Conservation (phyloP, 345 rosid species). For the Populus tremula region DNA sequence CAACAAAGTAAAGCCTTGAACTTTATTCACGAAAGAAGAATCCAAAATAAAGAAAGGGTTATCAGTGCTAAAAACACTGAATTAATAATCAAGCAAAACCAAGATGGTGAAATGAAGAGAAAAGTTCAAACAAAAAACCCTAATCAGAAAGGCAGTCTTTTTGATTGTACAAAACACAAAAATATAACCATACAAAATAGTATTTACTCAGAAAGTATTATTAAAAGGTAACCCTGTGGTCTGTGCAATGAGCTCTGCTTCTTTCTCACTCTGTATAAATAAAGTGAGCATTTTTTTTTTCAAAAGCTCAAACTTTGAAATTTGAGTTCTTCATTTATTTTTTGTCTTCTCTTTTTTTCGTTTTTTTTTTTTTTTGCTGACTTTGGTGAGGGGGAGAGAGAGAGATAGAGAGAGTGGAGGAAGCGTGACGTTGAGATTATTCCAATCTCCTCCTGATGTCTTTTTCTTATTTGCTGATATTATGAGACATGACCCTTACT, state of each 20-base stretch:
- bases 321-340: slow-evolving; percentile 11
- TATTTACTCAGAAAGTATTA: not conserved
- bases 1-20: not conserved
- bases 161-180: not conserved
- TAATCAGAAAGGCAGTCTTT: not conserved
- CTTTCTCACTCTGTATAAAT: not conserved
- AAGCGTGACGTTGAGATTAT: slow-evolving; percentile 29
- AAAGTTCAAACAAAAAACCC: slow-evolving; percentile 15
- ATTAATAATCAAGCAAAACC: not conserved
- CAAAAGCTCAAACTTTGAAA: slow-evolving; percentile 25
- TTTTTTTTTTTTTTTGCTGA: not conserved
- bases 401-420: not conserved
- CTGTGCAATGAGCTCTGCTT: not conserved
- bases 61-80: not conserved
- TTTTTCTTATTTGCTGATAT: slow-evolving; percentile 11
- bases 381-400: not conserved
- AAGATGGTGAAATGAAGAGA: slow-evolving; percentile 2
- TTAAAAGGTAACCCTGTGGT: not conserved
- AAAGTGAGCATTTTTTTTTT: not conserved
- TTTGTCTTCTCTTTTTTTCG: not conserved
- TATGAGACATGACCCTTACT: not conserved
- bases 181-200: not conserved
- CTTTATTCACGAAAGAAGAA: not conserved
- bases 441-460: slow-evolving; percentile 19
- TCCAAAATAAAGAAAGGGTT: not conserved